Conservation (phyloP, 805 yeast species). For the Nakazawaea siamensis region DNA sequence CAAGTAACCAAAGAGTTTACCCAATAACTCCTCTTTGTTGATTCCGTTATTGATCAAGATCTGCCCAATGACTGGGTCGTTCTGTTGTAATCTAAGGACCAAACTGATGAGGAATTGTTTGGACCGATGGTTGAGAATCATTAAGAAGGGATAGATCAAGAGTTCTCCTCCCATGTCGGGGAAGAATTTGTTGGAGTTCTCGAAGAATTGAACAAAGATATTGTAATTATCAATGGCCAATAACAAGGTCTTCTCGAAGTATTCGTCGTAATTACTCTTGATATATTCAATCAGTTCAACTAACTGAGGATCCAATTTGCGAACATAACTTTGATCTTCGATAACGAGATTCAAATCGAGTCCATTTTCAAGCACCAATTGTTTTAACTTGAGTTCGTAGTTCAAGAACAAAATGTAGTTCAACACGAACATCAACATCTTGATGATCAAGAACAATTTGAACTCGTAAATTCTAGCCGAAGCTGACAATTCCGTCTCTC, state of each 20-base stretch:
- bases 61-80: slow-evolving; percentile 24
- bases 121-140: slow-evolving; percentile 48
- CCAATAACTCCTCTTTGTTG: slow-evolving; percentile 24
- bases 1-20: slow-evolving; percentile 24
- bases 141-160: slow-evolving; percentile 37
- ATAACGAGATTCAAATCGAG: slow-evolving; percentile 24
- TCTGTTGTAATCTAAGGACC: slow-evolving; percentile 35
- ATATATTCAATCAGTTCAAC: slow-evolving; percentile 22
- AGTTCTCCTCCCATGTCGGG: slow-evolving; percentile 36
- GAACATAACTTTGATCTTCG: slow-evolving; percentile 5
- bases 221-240: slow-evolving; percentile 29
- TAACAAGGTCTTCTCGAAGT: slow-evolving; percentile 26
- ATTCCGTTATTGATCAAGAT: slow-evolving; percentile 24
- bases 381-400: slow-evolving; percentile 26
- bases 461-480: slow-evolving; percentile 21
- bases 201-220: slow-evolving; percentile 23
- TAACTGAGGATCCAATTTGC: slow-evolving; percentile 19
- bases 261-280: slow-evolving; percentile 22
- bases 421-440: slow-evolving; percentile 40
- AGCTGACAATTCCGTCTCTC: slow-evolving; percentile 7
- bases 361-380: slow-evolving; percentile 16
- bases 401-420: slow-evolving; percentile 36
- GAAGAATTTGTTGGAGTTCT: slow-evolving; percentile 18
- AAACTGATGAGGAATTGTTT: slow-evolving; percentile 51
- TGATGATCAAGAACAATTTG: slow-evolving; percentile 25